Conservation (phyloP, 1,139 yeast species). For the Geotrichum australiense region DNA sequence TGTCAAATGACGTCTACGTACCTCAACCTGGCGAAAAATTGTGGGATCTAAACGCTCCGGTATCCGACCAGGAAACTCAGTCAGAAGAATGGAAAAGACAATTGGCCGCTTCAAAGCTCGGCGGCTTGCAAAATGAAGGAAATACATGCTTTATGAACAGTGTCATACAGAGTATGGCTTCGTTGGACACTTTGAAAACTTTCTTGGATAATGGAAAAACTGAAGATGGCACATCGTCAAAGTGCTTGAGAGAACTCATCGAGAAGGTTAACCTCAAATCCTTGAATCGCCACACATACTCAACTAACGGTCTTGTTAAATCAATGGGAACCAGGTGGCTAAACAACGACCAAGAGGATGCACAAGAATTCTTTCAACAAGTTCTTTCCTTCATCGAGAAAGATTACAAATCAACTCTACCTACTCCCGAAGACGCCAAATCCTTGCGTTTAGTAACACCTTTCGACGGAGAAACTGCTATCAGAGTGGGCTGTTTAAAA, state of each 20-base stretch:
- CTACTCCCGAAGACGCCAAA: slow-evolving; percentile 7
- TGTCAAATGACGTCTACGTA: slow-evolving; percentile 18
- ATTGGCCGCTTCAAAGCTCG: slow-evolving; percentile 39
- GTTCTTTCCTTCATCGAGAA: slow-evolving; percentile 66
- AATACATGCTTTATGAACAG: slow-evolving; percentile 93
- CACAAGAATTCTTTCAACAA: slow-evolving; percentile 87
- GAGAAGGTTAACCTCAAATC: slow-evolving; percentile 34
- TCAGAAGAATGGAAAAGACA: slow-evolving; percentile 18
- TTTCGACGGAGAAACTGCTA: slow-evolving; percentile 81
- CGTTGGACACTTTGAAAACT: slow-evolving; percentile 53
- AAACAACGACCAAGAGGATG: slow-evolving; percentile 90
- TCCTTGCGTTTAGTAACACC: slow-evolving; percentile 56
- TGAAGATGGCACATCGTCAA: slow-evolving; percentile 2
- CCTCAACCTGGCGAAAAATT: slow-evolving; percentile 18
- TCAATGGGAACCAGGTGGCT: slow-evolving; percentile 69
- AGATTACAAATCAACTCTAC: slow-evolving; percentile 35
- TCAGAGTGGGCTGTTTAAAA: slow-evolving; percentile 76
- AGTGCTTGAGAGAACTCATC: slow-evolving; percentile 26
- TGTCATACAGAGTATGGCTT: slow-evolving; percentile 76
- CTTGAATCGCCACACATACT: slow-evolving; percentile 43
- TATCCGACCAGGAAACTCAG: neutral
- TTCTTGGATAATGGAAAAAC: slow-evolving; percentile 43
- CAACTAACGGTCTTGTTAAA: slow-evolving; percentile 56
- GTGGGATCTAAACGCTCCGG: slow-evolving; percentile 11
- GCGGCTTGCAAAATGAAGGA: slow-evolving; percentile 84